Base-by-base conservation (phyloP, 148 eudicot species). In the Suaeda aralocaspica region DNA sequence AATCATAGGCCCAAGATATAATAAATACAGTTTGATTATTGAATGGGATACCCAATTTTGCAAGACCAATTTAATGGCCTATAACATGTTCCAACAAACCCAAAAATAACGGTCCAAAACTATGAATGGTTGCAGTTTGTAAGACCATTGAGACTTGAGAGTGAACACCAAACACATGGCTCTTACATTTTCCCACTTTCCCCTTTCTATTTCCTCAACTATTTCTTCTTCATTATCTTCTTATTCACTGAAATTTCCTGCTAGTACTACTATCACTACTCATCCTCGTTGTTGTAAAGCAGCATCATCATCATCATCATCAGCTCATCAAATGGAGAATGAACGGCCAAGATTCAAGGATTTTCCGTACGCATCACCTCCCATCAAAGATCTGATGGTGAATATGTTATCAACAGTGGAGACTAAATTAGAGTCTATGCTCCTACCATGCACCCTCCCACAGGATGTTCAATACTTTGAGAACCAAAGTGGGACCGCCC, bases 381-480 rank as follows among this genome's bases (percentile, higher is more conserved):
- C 91, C 0, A 81, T 82, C 42, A 89, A 68, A 66, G 74, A 82
- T 44, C 81, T 94, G 58, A 94, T 94, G 97, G 59, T 81, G 61
- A 90, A 91, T 21, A 75, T 88, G 16, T 72, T 89, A 11, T 87
- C 89, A 15, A 74, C 85, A 50, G 73, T 89, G 72, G 93, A 94
- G 76, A 64, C 9, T 49, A 83, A 87, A 28, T 76, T 91, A 0
- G 79, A 64, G 1, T 45, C 86, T 6, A 72, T 77, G 73, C 86
- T 94, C 18, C 77, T 83, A 18, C 92, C 98, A 21, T 86, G 83
- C 67, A 77, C 78, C 34, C 88, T 88, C 11, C 98, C 96, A 48
- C 78, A 80, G 41, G 89, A 89, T 29, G 85, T 83, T 5, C 78
- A 84, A 59, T 79, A 69, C 68, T 89, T 78, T 42, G 73, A 74